Base-by-base conservation (phyloP, 192 early-diverging fungal species). In the Rhizoclosmatium globosum region DNA sequence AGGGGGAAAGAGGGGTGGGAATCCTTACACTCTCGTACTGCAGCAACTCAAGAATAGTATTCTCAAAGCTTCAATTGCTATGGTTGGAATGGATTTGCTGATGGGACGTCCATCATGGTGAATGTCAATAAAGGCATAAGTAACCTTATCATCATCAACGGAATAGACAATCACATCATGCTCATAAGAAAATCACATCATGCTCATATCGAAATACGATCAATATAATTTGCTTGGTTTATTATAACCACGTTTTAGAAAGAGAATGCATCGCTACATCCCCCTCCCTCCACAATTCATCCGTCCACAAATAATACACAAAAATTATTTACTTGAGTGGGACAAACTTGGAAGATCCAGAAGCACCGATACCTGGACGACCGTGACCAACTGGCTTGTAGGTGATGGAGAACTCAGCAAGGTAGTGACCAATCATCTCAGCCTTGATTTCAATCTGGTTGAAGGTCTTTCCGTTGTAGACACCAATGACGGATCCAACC, bases 331-430 rank as follows among this genome's bases (percentile, higher is more conserved):
- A 88, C 81, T 88, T 88, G 75, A 88, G 84, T 58, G 87, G 87
- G 81, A 88, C 76, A 81, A 87, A 87, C 88, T 95, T 93, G 81
- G 95, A 97, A 82, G 95, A 95, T 91, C 96, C 92, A 83, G 97
- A 96, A 83, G 95, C 96, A 95, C 97, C 97, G 84, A 97, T 96
- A 95, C 97, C 97, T 79, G 97, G 95, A 83, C 96, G 95, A 94
- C 97, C 97, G 95, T 99, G 97, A 87, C 92, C 94, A 86, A 99
- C 97, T 76, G 96, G 96, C 94, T 99, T 99, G 94, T 99, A 99
- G 80, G 96, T 87, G 84, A 99, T 95, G 76, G 94, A 96, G 92
- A 97, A 97, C 91, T 97, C 96, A 76, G 92, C 96, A 59, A 97
- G 90, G 90, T 96, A 96, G 92, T 95, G 94, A 70, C 96, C 96